These are phyloP conservation scores for Talaromyces proteolyticus DNA, from an alignment of 495 filamentous ascomycete species.

Conservation along the genomic window DNA sequence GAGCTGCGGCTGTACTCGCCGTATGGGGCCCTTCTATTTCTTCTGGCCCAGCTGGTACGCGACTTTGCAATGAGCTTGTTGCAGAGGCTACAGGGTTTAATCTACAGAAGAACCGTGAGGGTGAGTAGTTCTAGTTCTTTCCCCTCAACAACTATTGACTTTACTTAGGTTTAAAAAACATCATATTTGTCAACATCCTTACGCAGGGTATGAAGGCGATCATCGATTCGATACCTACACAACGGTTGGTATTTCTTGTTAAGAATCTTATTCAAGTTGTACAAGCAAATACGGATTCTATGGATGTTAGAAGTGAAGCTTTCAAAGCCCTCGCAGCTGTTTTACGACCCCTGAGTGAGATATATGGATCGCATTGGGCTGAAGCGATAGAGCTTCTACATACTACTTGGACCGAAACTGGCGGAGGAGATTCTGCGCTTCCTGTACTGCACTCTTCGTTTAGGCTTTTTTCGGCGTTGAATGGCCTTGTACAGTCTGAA, in stretches of 20 bases:
- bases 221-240: slow-evolving; percentile 59
- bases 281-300: slow-evolving; percentile 39
- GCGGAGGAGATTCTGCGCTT: slow-evolving; percentile 40
- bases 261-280: slow-evolving; percentile 71
- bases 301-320: slow-evolving; percentile 41
- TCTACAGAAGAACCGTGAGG: slow-evolving; percentile 28
- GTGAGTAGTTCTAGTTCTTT: slow-evolving; percentile 20
- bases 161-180: slow-evolving; percentile 39
- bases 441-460: slow-evolving; percentile 64
- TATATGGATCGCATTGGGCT: slow-evolving; percentile 86
- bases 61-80: slow-evolving; percentile 52
- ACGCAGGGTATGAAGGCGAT: slow-evolving; percentile 45
- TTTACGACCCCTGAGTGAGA: slow-evolving; percentile 62
- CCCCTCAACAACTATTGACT: slow-evolving; percentile 12
- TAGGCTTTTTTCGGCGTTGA: slow-evolving; percentile 59
- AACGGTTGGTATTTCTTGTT: slow-evolving; percentile 75
- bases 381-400: slow-evolving; percentile 54
- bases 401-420: slow-evolving; percentile 44
- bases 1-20: slow-evolving; percentile 33
- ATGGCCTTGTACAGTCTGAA: slow-evolving; percentile 39
- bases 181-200: slow-evolving; percentile 54
- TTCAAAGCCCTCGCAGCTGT: slow-evolving; percentile 59
- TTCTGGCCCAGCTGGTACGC: slow-evolving; percentile 29
- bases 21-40: slow-evolving; percentile 27
- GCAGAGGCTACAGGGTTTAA: slow-evolving; percentile 53